These are phyloP conservation scores for Rhynchosporium agropyri DNA, from an alignment of 2,329 filamentous ascomycete genomes.

Conservation along the genomic window DNA sequence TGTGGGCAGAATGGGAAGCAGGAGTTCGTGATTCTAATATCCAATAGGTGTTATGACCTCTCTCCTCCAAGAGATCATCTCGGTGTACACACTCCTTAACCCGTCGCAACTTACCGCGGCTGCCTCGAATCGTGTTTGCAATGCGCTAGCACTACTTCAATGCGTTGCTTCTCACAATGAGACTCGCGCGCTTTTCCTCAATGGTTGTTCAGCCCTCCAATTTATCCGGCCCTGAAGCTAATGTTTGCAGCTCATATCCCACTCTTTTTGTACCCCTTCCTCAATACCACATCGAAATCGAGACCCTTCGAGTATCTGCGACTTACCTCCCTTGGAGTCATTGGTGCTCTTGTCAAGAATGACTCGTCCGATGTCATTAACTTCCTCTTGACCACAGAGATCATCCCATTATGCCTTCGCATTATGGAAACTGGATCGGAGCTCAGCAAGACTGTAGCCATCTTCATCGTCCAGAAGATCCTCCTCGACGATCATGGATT, in stretches of 20 bases:
- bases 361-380: constrained; percentile 99
- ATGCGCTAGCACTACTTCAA: constrained; percentile 91
- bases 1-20: constrained; percentile 42
- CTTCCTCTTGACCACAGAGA: constrained; percentile 96
- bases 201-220: constrained; percentile 59
- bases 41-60: constrained; percentile 91
- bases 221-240: constrained; percentile 19
- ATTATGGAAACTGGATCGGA: constrained; percentile 99
- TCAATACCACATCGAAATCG: constrained; percentile 98
- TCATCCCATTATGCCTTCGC: constrained; percentile 93
- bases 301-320: constrained; percentile 97
- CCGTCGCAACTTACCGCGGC: constrained; percentile 95
- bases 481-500: constrained; percentile 93
- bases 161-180: constrained; percentile 98
- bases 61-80: constrained; percentile 96
- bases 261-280: constrained; percentile 94
- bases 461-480: constrained; percentile 99
- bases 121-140: constrained; percentile 97
- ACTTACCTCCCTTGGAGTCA: constrained; percentile 92
- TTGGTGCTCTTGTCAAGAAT: constrained; percentile 97
- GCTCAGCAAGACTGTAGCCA: constrained; percentile 97
- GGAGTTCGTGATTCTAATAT: constrained; percentile 28
- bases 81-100: constrained; percentile 94
- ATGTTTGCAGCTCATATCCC: constrained; percentile 80
- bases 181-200: constrained; percentile 89